Evolutionary conservation across 1,284 basidiomycete species (phyloP).

Genomic region (Dichomitus squalens): DNA sequence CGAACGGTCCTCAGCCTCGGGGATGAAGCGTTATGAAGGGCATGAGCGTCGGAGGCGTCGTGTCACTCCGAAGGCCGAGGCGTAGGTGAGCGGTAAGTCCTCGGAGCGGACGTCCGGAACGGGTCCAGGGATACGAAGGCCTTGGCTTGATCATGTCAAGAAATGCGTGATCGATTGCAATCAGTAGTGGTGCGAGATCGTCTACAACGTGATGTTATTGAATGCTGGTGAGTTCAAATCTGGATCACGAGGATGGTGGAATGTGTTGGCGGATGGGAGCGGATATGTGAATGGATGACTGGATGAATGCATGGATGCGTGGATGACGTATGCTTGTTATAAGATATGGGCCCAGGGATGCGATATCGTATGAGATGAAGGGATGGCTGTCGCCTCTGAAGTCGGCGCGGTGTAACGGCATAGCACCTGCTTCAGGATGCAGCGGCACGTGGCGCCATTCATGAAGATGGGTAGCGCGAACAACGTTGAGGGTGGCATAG

Average conservation of each 20-base stretch:
- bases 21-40: no score
- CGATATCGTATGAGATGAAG: not conserved
- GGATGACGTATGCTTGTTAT: not conserved
- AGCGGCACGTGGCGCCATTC: not conserved
- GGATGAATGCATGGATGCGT: not conserved
- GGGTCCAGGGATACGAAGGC: no score
- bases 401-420: not conserved
- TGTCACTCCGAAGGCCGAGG: no score
- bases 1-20: no score
- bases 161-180: no score
- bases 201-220: no score
- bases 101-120: no score
- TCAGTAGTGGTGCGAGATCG: no score
- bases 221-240: not conserved
- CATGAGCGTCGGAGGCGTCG: no score
- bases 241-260: not conserved
- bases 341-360: not conserved
- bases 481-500: not conserved
- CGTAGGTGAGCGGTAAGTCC: no score
- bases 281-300: not conserved
- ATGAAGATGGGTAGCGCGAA: slow-evolving; percentile 14
- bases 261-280: not conserved
- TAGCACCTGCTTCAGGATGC: not conserved
- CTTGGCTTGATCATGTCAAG: no score
- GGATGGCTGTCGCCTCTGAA: not conserved